A percentile compares a stretch with the other conserved stretches of the same genome.
These are phyloP conservation scores for Fusarium sp. DNA, from an alignment of 2,329 filamentous ascomycete species.

Conservation along the genomic window DNA sequence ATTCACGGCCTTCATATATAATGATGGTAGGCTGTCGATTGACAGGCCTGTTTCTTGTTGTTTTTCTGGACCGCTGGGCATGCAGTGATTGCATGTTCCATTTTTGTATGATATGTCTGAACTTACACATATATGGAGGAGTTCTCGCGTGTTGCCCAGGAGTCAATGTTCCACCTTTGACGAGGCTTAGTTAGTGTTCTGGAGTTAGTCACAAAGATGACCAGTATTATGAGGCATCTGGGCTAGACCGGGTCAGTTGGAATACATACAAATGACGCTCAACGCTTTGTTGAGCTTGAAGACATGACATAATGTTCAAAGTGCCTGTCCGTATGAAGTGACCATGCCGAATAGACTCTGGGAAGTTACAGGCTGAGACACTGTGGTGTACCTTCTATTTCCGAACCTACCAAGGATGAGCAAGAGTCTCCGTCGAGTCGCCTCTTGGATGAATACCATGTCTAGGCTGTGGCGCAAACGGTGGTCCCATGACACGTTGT, in stretches of 20 bases:
- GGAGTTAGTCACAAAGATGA: slow-evolving; percentile 26
- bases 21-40: slow-evolving; percentile 1
- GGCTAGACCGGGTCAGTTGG: slow-evolving; percentile 24
- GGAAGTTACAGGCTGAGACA: slow-evolving; percentile 13
- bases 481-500: not conserved
- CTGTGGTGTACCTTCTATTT: not conserved
- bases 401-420: not conserved
- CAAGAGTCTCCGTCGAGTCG: not conserved
- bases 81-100: slow-evolving; percentile 16
- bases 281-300: slow-evolving; percentile 28
- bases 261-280: slow-evolving; percentile 31
- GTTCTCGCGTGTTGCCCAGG: slow-evolving; percentile 25
- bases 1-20: slow-evolving; percentile 36
- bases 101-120: slow-evolving; percentile 40
- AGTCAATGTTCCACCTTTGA: slow-evolving; percentile 15
- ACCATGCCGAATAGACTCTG: slow-evolving; percentile 4
- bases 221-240: slow-evolving; percentile 25
- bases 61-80: slow-evolving; percentile 22
- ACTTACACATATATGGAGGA: slow-evolving; percentile 35
- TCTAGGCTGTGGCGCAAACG: slow-evolving; percentile 12
- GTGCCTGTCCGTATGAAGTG: not conserved
- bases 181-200: slow-evolving; percentile 19
- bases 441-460: slow-evolving; percentile 6
- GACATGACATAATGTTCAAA: not conserved
- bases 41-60: slow-evolving; percentile 18